Evolutionary conservation across 176 grass and related monocot species (phyloP), one percentile per base, ranked within the genome.

Genomic region (Lolium multiflorum): DNA sequence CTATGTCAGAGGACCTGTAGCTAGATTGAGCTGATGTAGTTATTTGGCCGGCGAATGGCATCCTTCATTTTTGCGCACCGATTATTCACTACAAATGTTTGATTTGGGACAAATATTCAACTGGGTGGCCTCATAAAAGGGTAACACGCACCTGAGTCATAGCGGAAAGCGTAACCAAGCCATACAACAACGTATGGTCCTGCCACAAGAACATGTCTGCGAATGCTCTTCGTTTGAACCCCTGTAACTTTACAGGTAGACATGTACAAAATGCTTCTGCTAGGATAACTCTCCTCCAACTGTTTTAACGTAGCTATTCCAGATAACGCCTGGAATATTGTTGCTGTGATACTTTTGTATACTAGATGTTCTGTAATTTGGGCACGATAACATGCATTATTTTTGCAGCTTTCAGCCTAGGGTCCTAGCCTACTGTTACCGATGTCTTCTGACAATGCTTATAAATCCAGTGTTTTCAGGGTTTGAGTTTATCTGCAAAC

Each of bases 11-110:
- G 66, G 85, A 75, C 16, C 79, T 84, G 59, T 78, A 81, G 63
- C 76, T 81, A 62, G 89, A 69, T 54, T 91, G 85, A 91, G 59
- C 41, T 49, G 80, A 65, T n/a, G 16, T 82, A 64, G 37, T 83
- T 83, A 43, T 4, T 74, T 39, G 12, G 48, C 64, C 49, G 51
- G 21, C 63, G 47, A 66, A 71, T 72, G 48, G 37, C 56, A 16
- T 37, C 37, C 44, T 64, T 65, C 25, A 74, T 76, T 14, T 81
- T 22, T 11, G 11, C 11, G 14, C 11, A 18, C 15, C 26, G 72
- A 9, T 16, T 78, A 41, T 43, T 43, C 15, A 16, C 21, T 1
- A 18, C 47, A 81, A 41, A 69, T 85, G 13, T 62, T 89, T 66
- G 69, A 89, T 89, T 57, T 89, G 71, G 25, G 75, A 43, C 65